Conservation (phyloP, 768 basidiomycete species). For the Agaricus bisporus region DNA sequence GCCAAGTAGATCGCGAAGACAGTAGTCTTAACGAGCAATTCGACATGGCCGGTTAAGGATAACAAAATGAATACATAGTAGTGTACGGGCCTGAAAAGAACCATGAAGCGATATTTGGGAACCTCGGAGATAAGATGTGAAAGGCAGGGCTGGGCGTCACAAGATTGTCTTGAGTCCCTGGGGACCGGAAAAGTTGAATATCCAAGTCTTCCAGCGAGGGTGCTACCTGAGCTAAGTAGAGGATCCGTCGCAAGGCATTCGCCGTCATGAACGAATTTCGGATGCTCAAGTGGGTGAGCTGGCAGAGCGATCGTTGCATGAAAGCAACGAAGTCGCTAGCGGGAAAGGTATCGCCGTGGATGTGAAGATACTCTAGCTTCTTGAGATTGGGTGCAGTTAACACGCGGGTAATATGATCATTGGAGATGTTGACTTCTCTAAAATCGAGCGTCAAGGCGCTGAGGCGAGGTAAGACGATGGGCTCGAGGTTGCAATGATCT, state of each 20-base stretch:
- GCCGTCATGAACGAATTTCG: neutral
- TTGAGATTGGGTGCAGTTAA: conserved; percentile 5
- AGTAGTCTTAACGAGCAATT: neutral
- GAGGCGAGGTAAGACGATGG: neutral
- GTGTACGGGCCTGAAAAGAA: neutral
- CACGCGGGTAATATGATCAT: neutral
- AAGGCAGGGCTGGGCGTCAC: neutral
- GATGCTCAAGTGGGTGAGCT: neutral
- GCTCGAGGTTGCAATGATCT: neutral
- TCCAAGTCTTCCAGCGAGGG: neutral
- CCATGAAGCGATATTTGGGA: neutral
- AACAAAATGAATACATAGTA: neutral
- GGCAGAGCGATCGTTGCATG: neutral
- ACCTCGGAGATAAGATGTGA: neutral
- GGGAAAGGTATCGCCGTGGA: neutral
- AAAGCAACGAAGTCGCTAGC: neutral
- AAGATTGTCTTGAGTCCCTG: neutral
- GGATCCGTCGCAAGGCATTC: neutral
- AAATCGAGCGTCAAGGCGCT: neutral
- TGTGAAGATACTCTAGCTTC: neutral
- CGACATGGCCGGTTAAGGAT: neutral
- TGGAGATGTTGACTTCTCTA: neutral
- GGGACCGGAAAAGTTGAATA: neutral
- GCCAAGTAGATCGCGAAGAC: neutral
- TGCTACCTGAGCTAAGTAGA: neutral